Evolutionary conservation across 768 basidiomycete genomes (phyloP).

Genomic region (Boletus subparvulus): DNA sequence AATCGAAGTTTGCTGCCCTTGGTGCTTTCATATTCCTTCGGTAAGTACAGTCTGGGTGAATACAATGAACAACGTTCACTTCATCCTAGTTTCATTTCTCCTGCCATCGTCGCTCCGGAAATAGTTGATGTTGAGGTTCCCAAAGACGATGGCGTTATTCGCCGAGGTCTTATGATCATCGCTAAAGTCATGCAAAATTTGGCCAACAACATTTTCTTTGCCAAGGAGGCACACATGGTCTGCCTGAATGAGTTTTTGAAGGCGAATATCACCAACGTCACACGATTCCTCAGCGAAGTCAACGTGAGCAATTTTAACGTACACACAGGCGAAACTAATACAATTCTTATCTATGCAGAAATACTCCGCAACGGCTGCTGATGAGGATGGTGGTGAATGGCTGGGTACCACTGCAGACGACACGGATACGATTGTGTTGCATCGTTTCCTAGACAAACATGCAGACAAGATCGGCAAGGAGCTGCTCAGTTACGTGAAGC

Average conservation of each 20-base stretch:
- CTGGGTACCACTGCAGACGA: slow-evolving; percentile 75
- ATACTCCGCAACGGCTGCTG: slow-evolving; percentile 42
- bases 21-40: slow-evolving; percentile 92
- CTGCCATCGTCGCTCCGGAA: slow-evolving; percentile 85
- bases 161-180: slow-evolving; percentile 80
- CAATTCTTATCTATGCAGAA: slow-evolving; percentile 33
- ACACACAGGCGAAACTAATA: not conserved
- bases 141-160: slow-evolving; percentile 56
- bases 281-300: slow-evolving; percentile 73
- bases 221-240: slow-evolving; percentile 86
- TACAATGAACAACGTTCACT: slow-evolving; percentile 1
- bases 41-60: slow-evolving; percentile 34
- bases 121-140: slow-evolving; percentile 81
- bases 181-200: slow-evolving; percentile 92
- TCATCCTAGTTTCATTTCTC: slow-evolving; percentile 77
- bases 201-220: slow-evolving; percentile 92
- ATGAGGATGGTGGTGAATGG: slow-evolving; percentile 73
- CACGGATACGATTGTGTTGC: slow-evolving; percentile 78
- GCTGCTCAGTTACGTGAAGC: slow-evolving; percentile 67
- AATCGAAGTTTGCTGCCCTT: slow-evolving; percentile 76
- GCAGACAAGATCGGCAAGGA: slow-evolving; percentile 89
- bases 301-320: slow-evolving; percentile 45
- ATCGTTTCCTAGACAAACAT: slow-evolving; percentile 82
- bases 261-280: slow-evolving; percentile 69
- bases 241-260: slow-evolving; percentile 73